A percentile compares a stretch with the other conserved stretches of the same genome.
Evolutionary conservation across 495 filamentous ascomycete genomes (phyloP).

Genomic region (Collariella sp.): DNA sequence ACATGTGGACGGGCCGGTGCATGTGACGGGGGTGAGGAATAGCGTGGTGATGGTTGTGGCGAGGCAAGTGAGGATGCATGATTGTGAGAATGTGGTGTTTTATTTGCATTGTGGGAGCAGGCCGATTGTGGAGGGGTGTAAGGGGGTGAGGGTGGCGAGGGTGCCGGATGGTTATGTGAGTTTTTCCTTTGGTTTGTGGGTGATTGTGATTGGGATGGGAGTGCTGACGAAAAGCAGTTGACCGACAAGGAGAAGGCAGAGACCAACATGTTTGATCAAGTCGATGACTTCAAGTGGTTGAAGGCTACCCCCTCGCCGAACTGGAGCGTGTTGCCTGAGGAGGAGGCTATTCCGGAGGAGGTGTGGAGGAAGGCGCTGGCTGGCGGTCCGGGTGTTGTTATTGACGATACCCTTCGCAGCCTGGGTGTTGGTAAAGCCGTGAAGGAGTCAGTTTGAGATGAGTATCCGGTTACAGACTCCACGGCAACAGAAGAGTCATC

Average conservation of each 20-base stretch:
- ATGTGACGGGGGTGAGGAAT: conserved; percentile 67
- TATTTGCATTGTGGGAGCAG: conserved; percentile 75
- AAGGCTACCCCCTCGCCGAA: conserved; percentile 80
- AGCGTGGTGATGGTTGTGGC: conserved; percentile 68
- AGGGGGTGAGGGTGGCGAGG: conserved; percentile 65
- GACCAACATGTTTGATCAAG: conserved; percentile 71
- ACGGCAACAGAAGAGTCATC: background rate
- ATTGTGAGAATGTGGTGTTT: conserved; percentile 66
- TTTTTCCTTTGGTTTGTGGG: conserved; percentile 3
- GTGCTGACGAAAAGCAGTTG: conserved; percentile 19
- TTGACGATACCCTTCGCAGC: conserved; percentile 60
- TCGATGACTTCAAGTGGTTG: conserved; percentile 97
- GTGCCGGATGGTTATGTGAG: conserved; percentile 61
- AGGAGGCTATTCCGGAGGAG: conserved; percentile 50
- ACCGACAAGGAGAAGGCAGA: conserved; percentile 26
- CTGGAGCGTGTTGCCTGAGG: conserved; percentile 62
- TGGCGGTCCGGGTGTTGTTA: conserved; percentile 50
- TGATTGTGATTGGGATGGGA: background rate
- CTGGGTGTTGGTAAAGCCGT: conserved; percentile 34
- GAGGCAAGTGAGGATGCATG: conserved; percentile 85
- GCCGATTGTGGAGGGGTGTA: conserved; percentile 91
- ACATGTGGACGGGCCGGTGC: conserved; percentile 65
- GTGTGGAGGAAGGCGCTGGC: conserved; percentile 66
- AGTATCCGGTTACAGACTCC: background rate
- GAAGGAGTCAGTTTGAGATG: background rate